These are phyloP conservation scores for Rhizophora mangle DNA, from an alignment of 345 rosid species.

Conservation along the genomic window DNA sequence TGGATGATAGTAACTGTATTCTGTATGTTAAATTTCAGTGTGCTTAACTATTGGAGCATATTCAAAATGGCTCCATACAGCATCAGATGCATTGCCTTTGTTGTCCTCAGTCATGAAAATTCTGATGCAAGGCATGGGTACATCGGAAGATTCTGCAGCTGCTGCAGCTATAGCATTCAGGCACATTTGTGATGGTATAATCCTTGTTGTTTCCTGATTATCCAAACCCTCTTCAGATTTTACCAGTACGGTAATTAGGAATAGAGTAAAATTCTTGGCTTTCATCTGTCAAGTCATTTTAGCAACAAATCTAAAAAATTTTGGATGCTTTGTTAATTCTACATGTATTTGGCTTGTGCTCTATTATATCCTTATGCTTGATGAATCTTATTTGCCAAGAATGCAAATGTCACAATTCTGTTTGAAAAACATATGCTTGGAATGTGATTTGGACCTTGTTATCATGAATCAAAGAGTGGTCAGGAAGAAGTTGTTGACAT, in stretches of 20 bases:
- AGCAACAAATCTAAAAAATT: not conserved
- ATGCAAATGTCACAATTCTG: not conserved
- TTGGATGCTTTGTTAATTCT: not conserved
- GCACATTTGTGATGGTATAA: conserved; percentile 82
- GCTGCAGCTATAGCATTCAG: conserved; percentile 98
- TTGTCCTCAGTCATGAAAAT: conserved; percentile 68
- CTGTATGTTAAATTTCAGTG: conserved; percentile 47
- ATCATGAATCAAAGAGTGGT: not conserved
- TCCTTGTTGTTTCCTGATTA: conserved; percentile 1
- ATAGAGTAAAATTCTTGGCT: no score
- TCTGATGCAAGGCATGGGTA: conserved; percentile 87
- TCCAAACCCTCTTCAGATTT: not conserved
- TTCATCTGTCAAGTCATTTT: not conserved
- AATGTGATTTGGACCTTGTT: not conserved
- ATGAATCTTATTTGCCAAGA: not conserved
- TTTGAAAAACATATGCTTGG: not conserved
- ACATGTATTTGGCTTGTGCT: not conserved
- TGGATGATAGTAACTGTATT: conserved; percentile 4
- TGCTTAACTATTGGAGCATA: conserved; percentile 97
- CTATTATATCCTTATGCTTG: not conserved
- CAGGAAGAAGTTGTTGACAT: not conserved
- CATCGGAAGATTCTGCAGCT: conserved; percentile 94
- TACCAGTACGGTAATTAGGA: no score
- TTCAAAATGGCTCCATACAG: conserved; percentile 93
- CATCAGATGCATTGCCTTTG: conserved; percentile 64